Evolutionary conservation across 345 rosid species (phyloP).

Genomic region (Moricandia arvensis): DNA sequence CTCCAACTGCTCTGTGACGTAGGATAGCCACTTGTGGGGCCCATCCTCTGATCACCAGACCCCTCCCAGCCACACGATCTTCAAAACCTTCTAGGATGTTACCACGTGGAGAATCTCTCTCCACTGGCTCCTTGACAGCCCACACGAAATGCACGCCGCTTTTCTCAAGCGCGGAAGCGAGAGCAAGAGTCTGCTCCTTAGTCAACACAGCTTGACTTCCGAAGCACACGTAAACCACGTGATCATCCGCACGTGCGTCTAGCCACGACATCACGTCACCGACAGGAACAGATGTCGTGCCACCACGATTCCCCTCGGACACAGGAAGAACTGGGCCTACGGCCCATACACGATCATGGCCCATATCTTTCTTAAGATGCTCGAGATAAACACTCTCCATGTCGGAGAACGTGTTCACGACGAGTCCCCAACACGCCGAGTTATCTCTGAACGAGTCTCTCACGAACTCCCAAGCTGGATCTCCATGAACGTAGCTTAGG

Average conservation of each 20-base stretch:
- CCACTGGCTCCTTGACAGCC: slow-evolving; percentile 37
- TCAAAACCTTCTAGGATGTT: slow-evolving; percentile 40
- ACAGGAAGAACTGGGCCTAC: slow-evolving; percentile 57
- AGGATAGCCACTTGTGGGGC: slow-evolving; percentile 51
- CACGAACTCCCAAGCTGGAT: slow-evolving; percentile 40
- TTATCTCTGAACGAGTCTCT: slow-evolving; percentile 36
- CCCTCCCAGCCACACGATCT: slow-evolving; percentile 51
- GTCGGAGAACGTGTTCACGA: slow-evolving; percentile 46
- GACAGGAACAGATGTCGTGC: slow-evolving; percentile 41
- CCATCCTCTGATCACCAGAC: slow-evolving; percentile 54
- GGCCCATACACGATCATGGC: slow-evolving; percentile 44
- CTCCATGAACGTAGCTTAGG: slow-evolving; percentile 33
- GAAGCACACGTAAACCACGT: slow-evolving; percentile 70
- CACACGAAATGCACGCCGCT: slow-evolving; percentile 57
- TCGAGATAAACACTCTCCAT: slow-evolving; percentile 49
- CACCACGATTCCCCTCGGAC: slow-evolving; percentile 41
- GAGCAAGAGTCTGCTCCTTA: slow-evolving; percentile 38
- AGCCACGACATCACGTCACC: slow-evolving; percentile 53
- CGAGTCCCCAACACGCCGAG: slow-evolving; percentile 49
- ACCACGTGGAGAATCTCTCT: slow-evolving; percentile 1
- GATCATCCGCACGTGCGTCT: slow-evolving; percentile 41
- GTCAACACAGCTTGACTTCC: slow-evolving; percentile 62
- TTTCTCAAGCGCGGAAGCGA: slow-evolving; percentile 48
- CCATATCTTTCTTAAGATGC: slow-evolving; percentile 40
- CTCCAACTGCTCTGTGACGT: slow-evolving; percentile 52